Evolutionary conservation across 352 stramenopile genomes (phyloP).

Genomic region (Pythium insidiosum): DNA sequence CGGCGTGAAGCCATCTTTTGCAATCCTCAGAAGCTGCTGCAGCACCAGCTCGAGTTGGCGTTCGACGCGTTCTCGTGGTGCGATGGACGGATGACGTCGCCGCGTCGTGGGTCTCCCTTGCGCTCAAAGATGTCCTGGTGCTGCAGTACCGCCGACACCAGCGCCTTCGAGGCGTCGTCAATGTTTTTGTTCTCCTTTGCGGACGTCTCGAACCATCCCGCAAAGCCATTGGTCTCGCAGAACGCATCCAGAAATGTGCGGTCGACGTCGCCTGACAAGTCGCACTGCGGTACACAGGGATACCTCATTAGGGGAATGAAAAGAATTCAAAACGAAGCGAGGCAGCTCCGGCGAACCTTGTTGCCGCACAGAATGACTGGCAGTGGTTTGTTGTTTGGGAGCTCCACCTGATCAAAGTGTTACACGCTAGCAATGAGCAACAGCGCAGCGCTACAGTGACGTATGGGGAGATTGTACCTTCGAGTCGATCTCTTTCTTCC

Average conservation of each 20-base stretch:
- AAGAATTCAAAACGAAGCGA: constrained; percentile 2
- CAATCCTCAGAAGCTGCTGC: constrained; percentile 87
- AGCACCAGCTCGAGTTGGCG: constrained; percentile 65
- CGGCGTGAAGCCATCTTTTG: no score
- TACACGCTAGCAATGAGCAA: neutral
- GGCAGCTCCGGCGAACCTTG: constrained; percentile 49
- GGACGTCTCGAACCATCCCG: constrained; percentile 90
- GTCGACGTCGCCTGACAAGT: constrained; percentile 76
- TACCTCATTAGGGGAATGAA: no score
- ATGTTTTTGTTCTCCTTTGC: constrained; percentile 92
- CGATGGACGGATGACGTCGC: constrained; percentile 71
- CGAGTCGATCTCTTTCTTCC: constrained; percentile 92
- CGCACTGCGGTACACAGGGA: no score
- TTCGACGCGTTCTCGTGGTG: constrained; percentile 21
- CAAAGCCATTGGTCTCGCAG: constrained; percentile 87
- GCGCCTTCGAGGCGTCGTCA: constrained; percentile 75
- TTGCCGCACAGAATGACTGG: constrained; percentile 91
- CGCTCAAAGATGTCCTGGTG: constrained; percentile 85
- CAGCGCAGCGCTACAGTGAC: no score
- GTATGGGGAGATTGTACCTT: constrained; percentile 74
- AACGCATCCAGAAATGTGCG: constrained; percentile 79
- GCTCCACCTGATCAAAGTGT: constrained; percentile 33
- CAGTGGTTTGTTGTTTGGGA: constrained; percentile 87
- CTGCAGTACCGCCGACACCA: constrained; percentile 72
- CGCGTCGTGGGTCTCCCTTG: constrained; percentile 58